phyloP scores from a whole-genome alignment of 768 basidiomycete genomes.

The Leucosporidium yakuticum region DNA sequence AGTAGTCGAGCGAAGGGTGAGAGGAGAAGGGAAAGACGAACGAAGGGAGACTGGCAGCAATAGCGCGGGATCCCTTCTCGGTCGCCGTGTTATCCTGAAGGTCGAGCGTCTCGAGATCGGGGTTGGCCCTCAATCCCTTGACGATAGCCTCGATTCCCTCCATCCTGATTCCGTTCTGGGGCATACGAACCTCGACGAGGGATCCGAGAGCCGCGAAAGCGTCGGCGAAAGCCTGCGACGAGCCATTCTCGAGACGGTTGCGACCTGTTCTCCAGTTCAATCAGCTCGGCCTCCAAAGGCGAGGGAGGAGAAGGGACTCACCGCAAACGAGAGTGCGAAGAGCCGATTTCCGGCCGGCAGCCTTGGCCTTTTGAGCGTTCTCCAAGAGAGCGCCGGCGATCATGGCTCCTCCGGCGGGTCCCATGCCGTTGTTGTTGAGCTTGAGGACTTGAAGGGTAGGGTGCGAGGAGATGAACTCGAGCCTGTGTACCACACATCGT shows the following conservation, averaged over 20 bases:
- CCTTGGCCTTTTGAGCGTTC: conserved; percentile 64
- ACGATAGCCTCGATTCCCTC: conserved; percentile 78
- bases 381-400: conserved; percentile 76
- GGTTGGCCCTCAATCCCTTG: conserved; percentile 62
- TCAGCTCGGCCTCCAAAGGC: background rate
- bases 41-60: conserved; percentile 59
- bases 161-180: conserved; percentile 97
- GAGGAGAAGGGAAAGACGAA: background rate
- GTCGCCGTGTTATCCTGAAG: conserved; percentile 72
- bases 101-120: conserved; percentile 68
- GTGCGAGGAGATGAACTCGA: conserved; percentile 48
- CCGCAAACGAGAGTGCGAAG: conserved; percentile 76
- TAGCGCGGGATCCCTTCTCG: conserved; percentile 56
- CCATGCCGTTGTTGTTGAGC: conserved; percentile 95
- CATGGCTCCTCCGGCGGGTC: conserved; percentile 75
- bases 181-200: conserved; percentile 79
- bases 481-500: conserved; percentile 10
- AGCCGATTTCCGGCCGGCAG: conserved; percentile 62
- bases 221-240: conserved; percentile 71
- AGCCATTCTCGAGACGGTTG: conserved; percentile 90
- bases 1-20: background rate
- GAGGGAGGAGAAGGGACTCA: background rate
- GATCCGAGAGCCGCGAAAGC: conserved; percentile 80
- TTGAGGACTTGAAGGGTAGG: conserved; percentile 74
- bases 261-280: conserved; percentile 48